A percentile compares a stretch with the other conserved stretches of the same genome.
Evolutionary conservation across 208 protist species (phyloP).

Genomic region (Strigomonas oncopelti): DNA sequence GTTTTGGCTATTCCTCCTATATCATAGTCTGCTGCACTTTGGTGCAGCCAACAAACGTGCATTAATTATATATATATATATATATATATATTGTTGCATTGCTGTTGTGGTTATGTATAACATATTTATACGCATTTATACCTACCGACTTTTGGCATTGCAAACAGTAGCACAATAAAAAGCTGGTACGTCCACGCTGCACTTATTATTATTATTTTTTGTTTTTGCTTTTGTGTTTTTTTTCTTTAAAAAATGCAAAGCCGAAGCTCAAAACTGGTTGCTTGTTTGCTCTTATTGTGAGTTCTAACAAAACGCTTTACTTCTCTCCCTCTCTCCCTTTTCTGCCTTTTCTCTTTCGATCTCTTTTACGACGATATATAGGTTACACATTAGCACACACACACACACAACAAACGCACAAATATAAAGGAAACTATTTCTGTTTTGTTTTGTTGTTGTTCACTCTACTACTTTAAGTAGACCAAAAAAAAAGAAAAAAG

Average conservation of each 20-base stretch:
- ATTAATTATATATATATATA: constrained; percentile 12
- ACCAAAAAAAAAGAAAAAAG: not conserved
- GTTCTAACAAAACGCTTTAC: not conserved
- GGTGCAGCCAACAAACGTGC: too few relatives aligned
- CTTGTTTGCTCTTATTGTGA: not conserved
- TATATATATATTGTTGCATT: constrained; percentile 9
- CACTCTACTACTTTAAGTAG: not conserved
- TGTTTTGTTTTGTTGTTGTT: constrained; percentile 9
- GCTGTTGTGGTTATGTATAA: not conserved
- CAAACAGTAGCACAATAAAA: too few relatives aligned
- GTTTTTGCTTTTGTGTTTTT: not conserved
- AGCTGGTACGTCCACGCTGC: too few relatives aligned
- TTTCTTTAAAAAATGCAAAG: constrained; percentile 1
- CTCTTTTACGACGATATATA: too few relatives aligned
- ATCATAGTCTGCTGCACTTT: not conserved
- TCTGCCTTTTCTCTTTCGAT: too few relatives aligned
- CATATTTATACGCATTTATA: constrained; percentile 2
- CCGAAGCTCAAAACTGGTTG: too few relatives aligned
- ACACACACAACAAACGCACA: constrained; percentile 1
- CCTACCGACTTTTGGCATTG: not conserved
- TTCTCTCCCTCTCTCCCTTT: not conserved
- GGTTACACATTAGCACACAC: too few relatives aligned
- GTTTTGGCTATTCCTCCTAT: constrained; percentile 19
- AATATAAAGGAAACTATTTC: not conserved
- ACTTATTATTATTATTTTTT: constrained; percentile 1